Conservation (phyloP, 2,329 filamentous ascomycete species). For the Venturia aucupariae region DNA sequence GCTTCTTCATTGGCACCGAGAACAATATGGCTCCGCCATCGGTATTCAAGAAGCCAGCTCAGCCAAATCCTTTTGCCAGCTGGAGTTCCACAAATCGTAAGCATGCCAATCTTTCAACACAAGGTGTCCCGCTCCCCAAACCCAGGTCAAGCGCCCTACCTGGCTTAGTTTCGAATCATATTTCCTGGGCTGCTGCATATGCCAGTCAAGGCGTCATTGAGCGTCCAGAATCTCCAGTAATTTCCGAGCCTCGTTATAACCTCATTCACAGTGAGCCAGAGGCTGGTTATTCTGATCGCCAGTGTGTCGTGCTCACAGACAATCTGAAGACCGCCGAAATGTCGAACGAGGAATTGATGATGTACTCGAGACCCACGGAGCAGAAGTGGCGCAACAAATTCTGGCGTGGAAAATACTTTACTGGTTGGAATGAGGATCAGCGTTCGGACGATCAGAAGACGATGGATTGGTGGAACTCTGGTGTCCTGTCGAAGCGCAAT, state of each 20-base stretch:
- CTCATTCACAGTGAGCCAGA: slow-evolving; percentile 6
- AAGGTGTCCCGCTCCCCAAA: neutral
- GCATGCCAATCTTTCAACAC: neutral
- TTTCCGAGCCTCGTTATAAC: neutral
- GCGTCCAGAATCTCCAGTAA: slow-evolving; percentile 1
- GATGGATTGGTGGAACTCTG: neutral
- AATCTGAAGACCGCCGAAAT: neutral
- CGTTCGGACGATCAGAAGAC: neutral
- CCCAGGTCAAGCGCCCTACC: neutral
- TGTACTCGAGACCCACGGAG: neutral
- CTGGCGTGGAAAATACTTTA: neutral
- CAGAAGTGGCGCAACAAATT: neutral
- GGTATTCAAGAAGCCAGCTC: neutral
- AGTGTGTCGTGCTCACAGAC: neutral
- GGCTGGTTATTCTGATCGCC: neutral
- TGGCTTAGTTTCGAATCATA: neutral
- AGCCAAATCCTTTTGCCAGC: slow-evolving; percentile 6
- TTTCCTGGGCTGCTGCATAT: neutral
- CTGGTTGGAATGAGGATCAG: neutral
- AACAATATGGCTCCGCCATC: neutral
- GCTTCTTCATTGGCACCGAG: neutral
- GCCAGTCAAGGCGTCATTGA: neutral
- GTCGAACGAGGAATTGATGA: slow-evolving; percentile 6
- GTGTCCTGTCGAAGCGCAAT: neutral
- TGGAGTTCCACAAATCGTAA: slow-evolving; percentile 3